phyloP scores from a whole-genome alignment of 2,329 filamentous ascomycete species.

The Nemania sp. region DNA sequence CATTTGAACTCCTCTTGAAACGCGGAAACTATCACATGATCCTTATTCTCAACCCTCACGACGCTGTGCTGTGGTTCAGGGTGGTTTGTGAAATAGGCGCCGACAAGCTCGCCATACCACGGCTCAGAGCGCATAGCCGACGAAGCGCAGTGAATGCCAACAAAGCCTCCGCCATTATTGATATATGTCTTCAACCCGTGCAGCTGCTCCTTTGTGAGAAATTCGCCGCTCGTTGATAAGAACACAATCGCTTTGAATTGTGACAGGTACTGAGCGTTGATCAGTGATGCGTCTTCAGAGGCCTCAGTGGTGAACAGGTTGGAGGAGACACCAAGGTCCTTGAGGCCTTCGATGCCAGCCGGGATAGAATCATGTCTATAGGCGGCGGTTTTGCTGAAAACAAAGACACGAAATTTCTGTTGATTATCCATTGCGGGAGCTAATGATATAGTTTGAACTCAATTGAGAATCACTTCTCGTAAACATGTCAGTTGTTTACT shows the following conservation, averaged over 20 bases:
- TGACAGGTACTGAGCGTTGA: slow-evolving; percentile 38
- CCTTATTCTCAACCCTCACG: slow-evolving; percentile 36
- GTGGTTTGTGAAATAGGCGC: slow-evolving; percentile 45
- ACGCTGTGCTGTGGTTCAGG: slow-evolving; percentile 42
- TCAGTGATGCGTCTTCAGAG: slow-evolving; percentile 43
- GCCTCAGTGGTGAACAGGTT: slow-evolving; percentile 39
- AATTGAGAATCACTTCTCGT: neutral
- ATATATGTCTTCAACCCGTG: slow-evolving; percentile 41
- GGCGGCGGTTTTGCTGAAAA: slow-evolving; percentile 45
- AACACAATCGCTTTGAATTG: slow-evolving; percentile 44
- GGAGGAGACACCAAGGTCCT: slow-evolving; percentile 35
- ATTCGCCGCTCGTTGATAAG: slow-evolving; percentile 45
- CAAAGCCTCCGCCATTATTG: slow-evolving; percentile 42
- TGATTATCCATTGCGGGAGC: slow-evolving; percentile 1
- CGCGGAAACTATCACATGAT: slow-evolving; percentile 38
- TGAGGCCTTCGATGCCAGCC: slow-evolving; percentile 40
- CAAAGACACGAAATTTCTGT: slow-evolving; percentile 39
- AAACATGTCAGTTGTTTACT: no score
- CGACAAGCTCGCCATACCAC: slow-evolving; percentile 46
- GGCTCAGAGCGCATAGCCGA: slow-evolving; percentile 39
- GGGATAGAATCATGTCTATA: slow-evolving; percentile 47
- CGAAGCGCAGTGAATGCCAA: slow-evolving; percentile 47
- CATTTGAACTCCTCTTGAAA: slow-evolving; percentile 34
- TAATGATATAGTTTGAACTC: neutral
- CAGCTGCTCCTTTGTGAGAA: slow-evolving; percentile 41